Conservation (phyloP, 345 rosid genomes). For the Triadica sebifera region DNA sequence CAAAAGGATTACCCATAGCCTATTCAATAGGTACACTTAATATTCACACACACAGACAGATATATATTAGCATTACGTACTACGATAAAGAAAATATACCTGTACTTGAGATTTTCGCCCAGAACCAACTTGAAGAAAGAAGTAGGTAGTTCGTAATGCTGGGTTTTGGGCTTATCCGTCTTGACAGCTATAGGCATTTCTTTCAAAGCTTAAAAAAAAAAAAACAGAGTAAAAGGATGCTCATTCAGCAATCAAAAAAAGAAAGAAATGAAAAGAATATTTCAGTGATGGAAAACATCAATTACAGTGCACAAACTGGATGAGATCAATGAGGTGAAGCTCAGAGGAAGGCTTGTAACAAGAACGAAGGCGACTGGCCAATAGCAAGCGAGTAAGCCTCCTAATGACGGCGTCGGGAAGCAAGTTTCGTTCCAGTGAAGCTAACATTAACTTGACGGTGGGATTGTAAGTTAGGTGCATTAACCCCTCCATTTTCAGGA, state of each 20-base stretch:
- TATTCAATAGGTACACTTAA: too few relatives aligned
- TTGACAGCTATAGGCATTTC: conserved; percentile 79
- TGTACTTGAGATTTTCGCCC: conserved; percentile 71
- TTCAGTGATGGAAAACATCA: background rate
- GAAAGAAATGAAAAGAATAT: background rate
- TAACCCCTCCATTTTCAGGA: conserved; percentile 49
- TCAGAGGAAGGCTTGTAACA: conserved; percentile 54
- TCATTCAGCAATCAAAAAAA: background rate
- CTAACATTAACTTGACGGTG: conserved; percentile 50
- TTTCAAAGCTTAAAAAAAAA: conserved; percentile 43
- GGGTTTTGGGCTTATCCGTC: conserved; percentile 64
- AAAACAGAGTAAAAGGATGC: too few relatives aligned
- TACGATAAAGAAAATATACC: conserved; percentile 27
- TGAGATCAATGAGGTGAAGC: conserved; percentile 63
- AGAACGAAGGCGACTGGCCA: conserved; percentile 72
- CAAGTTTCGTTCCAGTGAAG: conserved; percentile 64
- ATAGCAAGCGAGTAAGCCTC: conserved; percentile 59
- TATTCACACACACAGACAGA: background rate
- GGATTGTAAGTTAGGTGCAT: conserved; percentile 51
- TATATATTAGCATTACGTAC: background rate
- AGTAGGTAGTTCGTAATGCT: conserved; percentile 81
- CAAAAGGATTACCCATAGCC: too few relatives aligned
- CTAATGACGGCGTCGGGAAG: conserved; percentile 66
- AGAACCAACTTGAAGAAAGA: conserved; percentile 84
- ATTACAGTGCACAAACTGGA: conserved; percentile 54